Evolutionary conservation across 2,329 filamentous ascomycete genomes (phyloP).

Genomic region (Verticillium alfalfae): DNA sequence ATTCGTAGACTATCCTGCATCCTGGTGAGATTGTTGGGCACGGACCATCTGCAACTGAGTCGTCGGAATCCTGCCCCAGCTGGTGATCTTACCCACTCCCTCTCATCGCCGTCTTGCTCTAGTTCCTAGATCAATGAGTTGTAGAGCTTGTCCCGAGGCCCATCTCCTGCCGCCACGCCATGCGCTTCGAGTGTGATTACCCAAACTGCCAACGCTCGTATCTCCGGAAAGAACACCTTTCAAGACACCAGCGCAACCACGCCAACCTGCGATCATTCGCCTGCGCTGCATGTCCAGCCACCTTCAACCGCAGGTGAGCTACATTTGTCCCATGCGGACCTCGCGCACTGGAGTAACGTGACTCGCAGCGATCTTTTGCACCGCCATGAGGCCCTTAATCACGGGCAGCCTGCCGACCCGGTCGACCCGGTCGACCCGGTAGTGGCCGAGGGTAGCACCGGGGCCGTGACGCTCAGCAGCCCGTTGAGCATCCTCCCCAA

Average conservation of each 20-base stretch:
- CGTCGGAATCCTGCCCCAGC: no score
- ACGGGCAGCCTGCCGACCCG: not conserved
- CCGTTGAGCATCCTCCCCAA: not conserved
- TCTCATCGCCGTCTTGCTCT: no score
- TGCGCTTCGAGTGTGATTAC: not conserved
- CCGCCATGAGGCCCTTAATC: not conserved
- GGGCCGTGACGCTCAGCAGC: not conserved
- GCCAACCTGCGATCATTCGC: not conserved
- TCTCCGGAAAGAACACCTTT: not conserved
- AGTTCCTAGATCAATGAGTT: no score
- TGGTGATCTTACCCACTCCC: no score
- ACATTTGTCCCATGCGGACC: no score
- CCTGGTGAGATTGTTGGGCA: no score
- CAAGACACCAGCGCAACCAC: not conserved
- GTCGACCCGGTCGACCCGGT: not conserved
- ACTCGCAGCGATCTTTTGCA: not conserved
- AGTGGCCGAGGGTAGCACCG: not conserved
- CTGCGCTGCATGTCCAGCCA: not conserved
- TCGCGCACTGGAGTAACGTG: not conserved
- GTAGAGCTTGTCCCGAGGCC: no score
- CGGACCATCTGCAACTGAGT: no score
- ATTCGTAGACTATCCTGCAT: no score
- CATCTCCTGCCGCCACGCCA: not conserved
- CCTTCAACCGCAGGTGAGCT: not conserved
- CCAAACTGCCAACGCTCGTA: not conserved